These are phyloP conservation scores for Athelia sp. DNA, from an alignment of 1,284 basidiomycete genomes.

Conservation along the genomic window DNA sequence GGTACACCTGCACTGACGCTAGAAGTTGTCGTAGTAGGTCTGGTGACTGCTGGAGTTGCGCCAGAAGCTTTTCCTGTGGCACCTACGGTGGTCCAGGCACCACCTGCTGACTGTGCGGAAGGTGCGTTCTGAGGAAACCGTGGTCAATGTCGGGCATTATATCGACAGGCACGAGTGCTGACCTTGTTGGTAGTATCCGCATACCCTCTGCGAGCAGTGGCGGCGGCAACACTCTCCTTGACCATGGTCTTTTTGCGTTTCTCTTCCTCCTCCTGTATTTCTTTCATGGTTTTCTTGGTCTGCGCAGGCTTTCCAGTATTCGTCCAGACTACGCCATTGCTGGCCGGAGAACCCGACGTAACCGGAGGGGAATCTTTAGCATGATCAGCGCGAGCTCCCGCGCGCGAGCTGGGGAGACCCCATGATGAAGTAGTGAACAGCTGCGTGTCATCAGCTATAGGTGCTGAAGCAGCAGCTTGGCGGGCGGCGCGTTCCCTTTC, in stretches of 20 bases:
- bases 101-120: conserved; percentile 26
- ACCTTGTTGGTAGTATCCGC: conserved; percentile 80
- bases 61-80: conserved; percentile 61
- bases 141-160: not conserved
- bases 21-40: conserved; percentile 26
- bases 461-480: conserved; percentile 28
- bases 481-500: conserved; percentile 61
- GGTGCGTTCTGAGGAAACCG: conserved; percentile 15
- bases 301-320: conserved; percentile 44
- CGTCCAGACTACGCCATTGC: conserved; percentile 60
- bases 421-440: conserved; percentile 66
- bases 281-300: conserved; percentile 93
- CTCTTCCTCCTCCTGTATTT: conserved; percentile 98
- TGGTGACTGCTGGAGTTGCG: conserved; percentile 26
- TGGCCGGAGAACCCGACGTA: conserved; percentile 24
- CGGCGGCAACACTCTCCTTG: conserved; percentile 54
- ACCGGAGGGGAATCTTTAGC: conserved; percentile 40
- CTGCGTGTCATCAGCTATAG: conserved; percentile 50
- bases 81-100: conserved; percentile 86
- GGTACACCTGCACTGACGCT: conserved; percentile 16
- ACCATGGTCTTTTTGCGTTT: conserved; percentile 64
- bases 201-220: conserved; percentile 65
- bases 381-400: conserved; percentile 42
- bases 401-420: conserved; percentile 74
- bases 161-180: conserved; percentile 8